Conservation (phyloP, 805 yeast species). For the Saccharomycopsis fibuligera region DNA sequence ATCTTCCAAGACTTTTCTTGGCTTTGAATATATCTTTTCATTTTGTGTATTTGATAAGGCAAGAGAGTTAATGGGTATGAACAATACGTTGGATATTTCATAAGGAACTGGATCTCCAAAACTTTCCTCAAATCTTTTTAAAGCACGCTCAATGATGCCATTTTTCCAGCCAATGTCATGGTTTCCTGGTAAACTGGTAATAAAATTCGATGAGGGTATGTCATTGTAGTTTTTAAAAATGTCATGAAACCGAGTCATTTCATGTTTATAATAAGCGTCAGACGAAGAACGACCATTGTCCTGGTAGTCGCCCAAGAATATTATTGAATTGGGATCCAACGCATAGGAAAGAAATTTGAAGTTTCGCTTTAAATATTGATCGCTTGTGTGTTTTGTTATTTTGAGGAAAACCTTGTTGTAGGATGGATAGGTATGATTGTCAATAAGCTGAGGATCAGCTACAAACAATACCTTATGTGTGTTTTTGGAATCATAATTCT, state of each 20-base stretch:
- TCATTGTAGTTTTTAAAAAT: conserved; percentile 53
- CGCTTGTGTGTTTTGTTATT: conserved; percentile 59
- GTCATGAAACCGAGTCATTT: conserved; percentile 63
- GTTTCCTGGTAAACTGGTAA: conserved; percentile 70
- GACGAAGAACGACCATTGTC: conserved; percentile 94
- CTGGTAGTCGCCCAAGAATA: conserved; percentile 85
- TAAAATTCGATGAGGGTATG: conserved; percentile 32
- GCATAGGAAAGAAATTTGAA: conserved; percentile 50
- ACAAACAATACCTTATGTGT: conserved; percentile 50
- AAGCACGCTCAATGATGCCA: conserved; percentile 51
- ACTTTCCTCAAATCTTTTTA: conserved; percentile 56
- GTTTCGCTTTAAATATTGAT: conserved; percentile 74
- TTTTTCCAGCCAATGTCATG: conserved; percentile 95
- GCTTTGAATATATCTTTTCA: conserved; percentile 36
- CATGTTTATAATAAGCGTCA: conserved; percentile 35
- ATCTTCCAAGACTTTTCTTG: conserved; percentile 46
- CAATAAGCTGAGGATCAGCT: conserved; percentile 95
- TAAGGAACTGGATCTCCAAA: conserved; percentile 62
- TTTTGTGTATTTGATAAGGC: conserved; percentile 62
- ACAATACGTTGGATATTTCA: conserved; percentile 53
- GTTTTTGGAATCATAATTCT: background rate
- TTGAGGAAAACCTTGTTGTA: conserved; percentile 44
- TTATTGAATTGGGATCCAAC: conserved; percentile 66
- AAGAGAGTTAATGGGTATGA: conserved; percentile 75
- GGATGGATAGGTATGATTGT: conserved; percentile 78